These are phyloP conservation scores for Diaporthe destruens DNA, from an alignment of 2,329 filamentous ascomycete species.

Conservation along the genomic window DNA sequence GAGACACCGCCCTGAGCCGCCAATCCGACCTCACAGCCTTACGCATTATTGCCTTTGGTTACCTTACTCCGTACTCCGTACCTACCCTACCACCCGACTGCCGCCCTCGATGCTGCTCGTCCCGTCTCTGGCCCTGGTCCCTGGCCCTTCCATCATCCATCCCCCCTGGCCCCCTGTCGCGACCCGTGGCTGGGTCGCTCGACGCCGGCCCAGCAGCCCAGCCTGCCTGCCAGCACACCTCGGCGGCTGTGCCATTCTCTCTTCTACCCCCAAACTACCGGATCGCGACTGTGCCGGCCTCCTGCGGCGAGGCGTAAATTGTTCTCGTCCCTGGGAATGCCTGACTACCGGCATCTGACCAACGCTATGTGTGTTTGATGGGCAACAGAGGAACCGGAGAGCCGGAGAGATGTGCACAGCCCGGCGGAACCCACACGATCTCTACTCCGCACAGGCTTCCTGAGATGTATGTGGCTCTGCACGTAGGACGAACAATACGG, in stretches of 20 bases:
- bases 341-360: not conserved
- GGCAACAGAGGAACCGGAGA: not conserved
- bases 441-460: too few species aligned
- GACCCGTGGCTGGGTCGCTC: not conserved
- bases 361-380: not conserved
- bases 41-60: constrained; percentile 6
- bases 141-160: not conserved
- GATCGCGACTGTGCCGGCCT: not conserved
- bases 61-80: too few species aligned
- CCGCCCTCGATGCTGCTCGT: not conserved
- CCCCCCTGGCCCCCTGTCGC: constrained; percentile 6
- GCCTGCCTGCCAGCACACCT: not conserved
- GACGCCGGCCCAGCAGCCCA: not conserved
- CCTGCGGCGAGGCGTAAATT: not conserved
- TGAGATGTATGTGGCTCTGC: constrained; percentile 8
- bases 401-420: not conserved
- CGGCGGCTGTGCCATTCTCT: constrained; percentile 27
- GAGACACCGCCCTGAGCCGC: constrained; percentile 37
- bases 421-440: not conserved
- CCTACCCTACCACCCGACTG: not conserved
- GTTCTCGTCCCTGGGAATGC: not conserved
- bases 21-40: constrained; percentile 26
- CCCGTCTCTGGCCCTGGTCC: not conserved
- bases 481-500: not conserved
- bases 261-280: not conserved